Evolutionary conservation across 805 yeast genomes (phyloP).

Genomic region (Pichia cabralensis): DNA sequence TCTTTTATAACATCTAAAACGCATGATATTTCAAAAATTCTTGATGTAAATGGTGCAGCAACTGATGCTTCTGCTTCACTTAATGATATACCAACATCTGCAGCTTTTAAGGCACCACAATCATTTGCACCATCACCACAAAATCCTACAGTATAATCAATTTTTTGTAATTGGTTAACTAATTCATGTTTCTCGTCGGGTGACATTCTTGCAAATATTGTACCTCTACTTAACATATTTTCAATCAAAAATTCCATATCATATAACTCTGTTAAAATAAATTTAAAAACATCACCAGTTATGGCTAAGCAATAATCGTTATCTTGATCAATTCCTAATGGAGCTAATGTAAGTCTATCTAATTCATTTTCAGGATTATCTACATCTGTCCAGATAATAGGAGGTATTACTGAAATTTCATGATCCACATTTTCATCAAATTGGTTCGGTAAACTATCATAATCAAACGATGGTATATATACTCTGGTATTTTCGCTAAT

Average conservation of each 20-base stretch:
- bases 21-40: conserved; percentile 84
- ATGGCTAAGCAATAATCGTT: conserved; percentile 63
- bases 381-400: conserved; percentile 59
- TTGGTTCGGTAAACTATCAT: conserved; percentile 12
- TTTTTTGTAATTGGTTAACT: conserved; percentile 71
- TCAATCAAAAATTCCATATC: conserved; percentile 32
- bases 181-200: conserved; percentile 98
- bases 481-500: conserved; percentile 35
- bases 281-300: conserved; percentile 87
- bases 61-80: conserved; percentile 98
- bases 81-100: conserved; percentile 91
- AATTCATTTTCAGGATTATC: conserved; percentile 44
- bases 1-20: conserved; percentile 85
- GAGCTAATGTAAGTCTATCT: conserved; percentile 54
- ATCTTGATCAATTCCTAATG: conserved; percentile 27
- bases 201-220: conserved; percentile 92
- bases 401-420: conserved; percentile 11
- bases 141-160: conserved; percentile 91
- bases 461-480: conserved; percentile 53
- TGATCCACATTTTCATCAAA: conserved; percentile 7
- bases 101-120: conserved; percentile 96
- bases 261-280: conserved; percentile 49
- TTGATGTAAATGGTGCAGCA: conserved; percentile 96
- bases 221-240: conserved; percentile 57
- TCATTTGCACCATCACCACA: conserved; percentile 99